These are phyloP conservation scores for Alopecurus myosuroides DNA, from an alignment of 176 grass and related monocot genomes.

Conservation along the genomic window DNA sequence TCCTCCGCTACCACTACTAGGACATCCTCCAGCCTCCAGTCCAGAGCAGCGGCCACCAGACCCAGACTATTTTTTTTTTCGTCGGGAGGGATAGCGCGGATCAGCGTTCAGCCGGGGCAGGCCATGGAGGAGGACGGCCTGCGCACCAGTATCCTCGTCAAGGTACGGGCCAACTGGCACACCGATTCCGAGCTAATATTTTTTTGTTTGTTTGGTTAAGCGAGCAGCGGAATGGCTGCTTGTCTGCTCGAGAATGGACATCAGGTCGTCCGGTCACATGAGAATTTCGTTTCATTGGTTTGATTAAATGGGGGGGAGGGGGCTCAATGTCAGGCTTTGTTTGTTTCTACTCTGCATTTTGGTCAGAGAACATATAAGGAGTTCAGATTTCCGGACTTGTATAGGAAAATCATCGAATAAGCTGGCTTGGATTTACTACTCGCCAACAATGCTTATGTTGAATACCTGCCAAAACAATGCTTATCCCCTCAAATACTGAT, in stretches of 20 bases:
- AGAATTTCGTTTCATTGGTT: not conserved
- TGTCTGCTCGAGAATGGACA: not conserved
- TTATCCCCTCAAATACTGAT: constrained; percentile 9
- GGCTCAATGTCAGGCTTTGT: not conserved
- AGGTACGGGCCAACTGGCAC: constrained; percentile 6
- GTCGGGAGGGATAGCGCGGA: not conserved
- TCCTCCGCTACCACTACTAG: not conserved
- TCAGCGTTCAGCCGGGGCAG: not conserved
- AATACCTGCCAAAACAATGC: not conserved
- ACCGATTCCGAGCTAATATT: not conserved
- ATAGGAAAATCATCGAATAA: not conserved
- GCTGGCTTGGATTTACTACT: not conserved
- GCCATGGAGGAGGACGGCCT: constrained; percentile 37
- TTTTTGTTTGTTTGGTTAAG: not conserved
- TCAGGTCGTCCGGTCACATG: not conserved
- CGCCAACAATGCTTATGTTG: not conserved
- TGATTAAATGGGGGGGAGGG: too few relatives aligned
- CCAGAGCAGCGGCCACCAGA: not conserved
- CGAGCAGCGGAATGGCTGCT: not conserved
- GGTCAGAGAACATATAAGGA: not conserved
- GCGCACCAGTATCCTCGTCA: constrained; percentile 19
- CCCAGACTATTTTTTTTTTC: not conserved
- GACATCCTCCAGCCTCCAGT: not conserved
- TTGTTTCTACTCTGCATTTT: not conserved
- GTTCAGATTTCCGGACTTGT: not conserved